phyloP scores from a whole-genome alignment of 805 yeast species.

The Nakazawaea laoshanensis region DNA sequence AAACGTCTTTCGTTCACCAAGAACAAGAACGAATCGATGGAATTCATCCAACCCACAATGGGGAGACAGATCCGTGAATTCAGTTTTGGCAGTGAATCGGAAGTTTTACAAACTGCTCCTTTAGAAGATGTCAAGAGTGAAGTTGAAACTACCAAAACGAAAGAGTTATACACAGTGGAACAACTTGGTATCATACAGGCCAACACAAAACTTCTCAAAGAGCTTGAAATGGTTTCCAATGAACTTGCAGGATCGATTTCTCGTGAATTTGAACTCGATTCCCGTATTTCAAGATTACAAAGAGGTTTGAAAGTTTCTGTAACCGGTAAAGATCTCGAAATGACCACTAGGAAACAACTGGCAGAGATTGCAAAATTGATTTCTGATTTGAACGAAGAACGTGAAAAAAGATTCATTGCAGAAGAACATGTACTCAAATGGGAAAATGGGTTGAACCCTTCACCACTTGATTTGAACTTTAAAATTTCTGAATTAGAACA shows the following conservation, averaged over 20 bases:
- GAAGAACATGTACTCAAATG: slow-evolving; percentile 58
- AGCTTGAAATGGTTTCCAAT: slow-evolving; percentile 57
- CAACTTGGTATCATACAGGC: slow-evolving; percentile 57
- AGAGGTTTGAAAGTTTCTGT: not conserved
- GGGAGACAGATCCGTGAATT: slow-evolving; percentile 8
- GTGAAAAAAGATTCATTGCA: slow-evolving; percentile 57
- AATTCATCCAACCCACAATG: slow-evolving; percentile 7
- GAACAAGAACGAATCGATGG: not conserved
- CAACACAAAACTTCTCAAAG: slow-evolving; percentile 49
- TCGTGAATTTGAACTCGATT: slow-evolving; percentile 58
- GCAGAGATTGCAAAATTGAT: slow-evolving; percentile 42
- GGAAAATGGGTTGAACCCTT: slow-evolving; percentile 45
- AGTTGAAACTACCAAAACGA: not conserved
- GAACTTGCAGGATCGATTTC: slow-evolving; percentile 68
- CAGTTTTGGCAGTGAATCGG: slow-evolving; percentile 10
- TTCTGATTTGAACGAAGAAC: slow-evolving; percentile 51
- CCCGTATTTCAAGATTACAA: slow-evolving; percentile 20
- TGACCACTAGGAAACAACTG: slow-evolving; percentile 28
- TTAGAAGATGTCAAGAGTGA: not conserved
- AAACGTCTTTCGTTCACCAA: slow-evolving; percentile 9
- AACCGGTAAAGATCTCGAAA: slow-evolving; percentile 12
- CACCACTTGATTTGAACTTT: slow-evolving; percentile 45
- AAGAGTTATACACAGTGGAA: slow-evolving; percentile 37
- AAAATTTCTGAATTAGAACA: slow-evolving; percentile 45
- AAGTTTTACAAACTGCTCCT: slow-evolving; percentile 7